phyloP scores from a whole-genome alignment of 2,329 filamentous ascomycete species.

The Bipolaris oryzae region DNA sequence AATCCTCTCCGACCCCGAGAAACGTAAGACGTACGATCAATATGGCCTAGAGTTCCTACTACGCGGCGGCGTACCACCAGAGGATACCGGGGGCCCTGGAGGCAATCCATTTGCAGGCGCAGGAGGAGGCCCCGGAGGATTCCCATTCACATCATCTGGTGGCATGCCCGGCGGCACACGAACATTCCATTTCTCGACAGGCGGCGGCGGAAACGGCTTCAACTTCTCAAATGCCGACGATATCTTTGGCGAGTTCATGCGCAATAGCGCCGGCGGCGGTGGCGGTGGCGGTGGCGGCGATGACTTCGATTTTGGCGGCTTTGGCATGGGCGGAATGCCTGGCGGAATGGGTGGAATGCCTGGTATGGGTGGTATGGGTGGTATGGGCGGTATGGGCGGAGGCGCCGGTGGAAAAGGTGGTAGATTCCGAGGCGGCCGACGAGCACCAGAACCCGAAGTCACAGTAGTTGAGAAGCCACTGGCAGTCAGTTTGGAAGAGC shows the following conservation, averaged over 20 bases:
- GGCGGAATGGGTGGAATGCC: slow-evolving; percentile 41
- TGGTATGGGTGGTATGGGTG: slow-evolving; percentile 49
- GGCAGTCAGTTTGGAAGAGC: slow-evolving; percentile 81
- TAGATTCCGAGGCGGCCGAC: slow-evolving; percentile 48
- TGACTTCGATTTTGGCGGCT: slow-evolving; percentile 56
- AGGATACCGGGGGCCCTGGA: slow-evolving; percentile 43
- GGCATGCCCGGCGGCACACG: slow-evolving; percentile 61
- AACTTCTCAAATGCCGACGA: slow-evolving; percentile 81
- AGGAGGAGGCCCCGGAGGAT: slow-evolving; percentile 49
- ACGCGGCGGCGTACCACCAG: slow-evolving; percentile 74
- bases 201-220: slow-evolving; percentile 68
- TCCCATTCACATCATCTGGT: slow-evolving; percentile 62
- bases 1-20: slow-evolving; percentile 95
- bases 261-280: slow-evolving; percentile 58
- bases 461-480: slow-evolving; percentile 88
- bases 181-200: slow-evolving; percentile 70
- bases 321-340: slow-evolving; percentile 45
- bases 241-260: slow-evolving; percentile 85
- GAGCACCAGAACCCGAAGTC: slow-evolving; percentile 75
- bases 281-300: slow-evolving; percentile 64
- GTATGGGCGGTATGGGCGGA: slow-evolving; percentile 55
- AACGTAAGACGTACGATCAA: slow-evolving; percentile 93
- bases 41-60: slow-evolving; percentile 93
- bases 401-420: slow-evolving; percentile 50
- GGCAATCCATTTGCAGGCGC: slow-evolving; percentile 54